Conservation (phyloP, 345 rosid species). For the Eucalyptus decipiens region DNA sequence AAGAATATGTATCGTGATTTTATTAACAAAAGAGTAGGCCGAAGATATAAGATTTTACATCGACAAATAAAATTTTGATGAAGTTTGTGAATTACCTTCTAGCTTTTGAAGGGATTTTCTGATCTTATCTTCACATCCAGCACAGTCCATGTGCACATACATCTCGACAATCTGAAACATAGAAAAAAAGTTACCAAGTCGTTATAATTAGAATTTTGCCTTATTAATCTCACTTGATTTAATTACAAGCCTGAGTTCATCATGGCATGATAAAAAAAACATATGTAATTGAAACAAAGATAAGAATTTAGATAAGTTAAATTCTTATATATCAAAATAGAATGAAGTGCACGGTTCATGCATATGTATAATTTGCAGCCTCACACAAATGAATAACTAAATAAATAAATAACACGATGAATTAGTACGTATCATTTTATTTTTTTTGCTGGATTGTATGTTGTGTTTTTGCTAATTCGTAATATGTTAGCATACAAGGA, state of each 20-base stretch:
- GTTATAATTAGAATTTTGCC: neutral
- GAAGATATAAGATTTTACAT: neutral
- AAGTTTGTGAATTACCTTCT: constrained; percentile 25
- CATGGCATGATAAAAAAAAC: neutral
- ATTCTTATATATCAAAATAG: neutral
- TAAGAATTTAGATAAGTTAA: neutral
- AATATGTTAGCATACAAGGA: neutral
- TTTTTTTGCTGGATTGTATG: neutral
- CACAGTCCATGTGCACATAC: constrained; percentile 64
- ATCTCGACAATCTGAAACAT: constrained; percentile 44
- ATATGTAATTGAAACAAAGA: neutral
- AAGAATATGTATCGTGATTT: neutral
- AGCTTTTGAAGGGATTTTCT: constrained; percentile 47
- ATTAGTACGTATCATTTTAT: neutral
- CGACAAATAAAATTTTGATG: neutral
- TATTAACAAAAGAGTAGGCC: neutral
- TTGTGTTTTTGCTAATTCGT: neutral
- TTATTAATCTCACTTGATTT: neutral
- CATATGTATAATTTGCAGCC: neutral
- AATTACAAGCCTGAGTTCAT: neutral
- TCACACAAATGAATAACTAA: neutral
- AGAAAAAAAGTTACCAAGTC: neutral
- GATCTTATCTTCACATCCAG: constrained; percentile 56
- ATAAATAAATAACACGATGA: neutral
- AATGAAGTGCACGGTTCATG: neutral